These are phyloP conservation scores for Orbilia javanica DNA, from an alignment of 2,329 filamentous ascomycete genomes.

Conservation along the genomic window DNA sequence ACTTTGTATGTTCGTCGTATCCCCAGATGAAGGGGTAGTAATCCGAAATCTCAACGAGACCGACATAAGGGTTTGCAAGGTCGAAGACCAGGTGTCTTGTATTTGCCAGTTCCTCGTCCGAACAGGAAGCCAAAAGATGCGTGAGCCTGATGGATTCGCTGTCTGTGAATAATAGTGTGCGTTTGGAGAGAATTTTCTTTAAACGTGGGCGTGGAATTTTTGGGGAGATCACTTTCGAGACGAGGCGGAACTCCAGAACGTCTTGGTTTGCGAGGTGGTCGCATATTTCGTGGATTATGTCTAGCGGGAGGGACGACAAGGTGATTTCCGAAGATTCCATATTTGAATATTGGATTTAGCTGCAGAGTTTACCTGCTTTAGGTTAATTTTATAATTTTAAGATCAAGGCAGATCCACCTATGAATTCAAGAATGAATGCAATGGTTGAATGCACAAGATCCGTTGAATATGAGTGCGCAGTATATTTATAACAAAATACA, in stretches of 20 bases:
- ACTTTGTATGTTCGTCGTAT: neutral
- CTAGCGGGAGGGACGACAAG: conserved; percentile 10
- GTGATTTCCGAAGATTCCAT: neutral
- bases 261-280: conserved; percentile 27
- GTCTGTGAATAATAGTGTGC: conserved; percentile 34
- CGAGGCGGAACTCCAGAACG: conserved; percentile 27
- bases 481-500: too few relatives aligned
- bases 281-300: conserved; percentile 43
- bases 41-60: neutral
- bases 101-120: neutral
- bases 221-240: neutral
- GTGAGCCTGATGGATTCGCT: neutral
- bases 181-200: conserved; percentile 11
- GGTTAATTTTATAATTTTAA: too few relatives aligned
- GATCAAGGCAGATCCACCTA: too few relatives aligned
- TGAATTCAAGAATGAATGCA: too few relatives aligned
- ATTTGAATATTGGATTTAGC: neutral
- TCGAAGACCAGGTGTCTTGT: conserved; percentile 32
- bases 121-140: neutral
- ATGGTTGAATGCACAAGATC: too few relatives aligned
- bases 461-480: too few relatives aligned
- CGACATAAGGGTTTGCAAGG: conserved; percentile 36
- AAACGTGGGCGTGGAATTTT: conserved; percentile 10
- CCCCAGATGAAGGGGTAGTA: too few relatives aligned
- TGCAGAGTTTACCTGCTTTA: too few relatives aligned